Conservation (phyloP, 2,329 filamentous ascomycete genomes). For the Talaromyces sp. region DNA sequence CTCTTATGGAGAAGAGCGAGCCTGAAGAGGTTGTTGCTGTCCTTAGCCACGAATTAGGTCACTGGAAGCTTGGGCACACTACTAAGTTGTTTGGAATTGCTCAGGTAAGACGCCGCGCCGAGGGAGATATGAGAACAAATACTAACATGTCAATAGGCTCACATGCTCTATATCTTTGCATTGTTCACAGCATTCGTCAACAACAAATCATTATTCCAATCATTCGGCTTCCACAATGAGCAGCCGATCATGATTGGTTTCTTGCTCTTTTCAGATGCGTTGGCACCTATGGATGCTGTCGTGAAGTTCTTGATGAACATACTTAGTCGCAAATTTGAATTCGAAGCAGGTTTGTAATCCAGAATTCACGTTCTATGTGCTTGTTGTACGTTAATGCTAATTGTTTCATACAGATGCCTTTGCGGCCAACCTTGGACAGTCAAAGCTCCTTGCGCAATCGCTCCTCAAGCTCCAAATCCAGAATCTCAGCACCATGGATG, state of each 20-base stretch:
- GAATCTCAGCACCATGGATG: slow-evolving; percentile 97
- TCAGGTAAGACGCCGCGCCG: slow-evolving; percentile 55
- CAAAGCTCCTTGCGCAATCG: slow-evolving; percentile 74
- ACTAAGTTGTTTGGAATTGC: slow-evolving; percentile 85
- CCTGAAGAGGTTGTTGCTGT: slow-evolving; percentile 92
- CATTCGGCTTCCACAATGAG: slow-evolving; percentile 81
- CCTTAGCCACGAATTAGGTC: slow-evolving; percentile 89
- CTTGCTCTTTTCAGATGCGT: slow-evolving; percentile 94
- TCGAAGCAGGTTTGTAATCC: slow-evolving; percentile 69
- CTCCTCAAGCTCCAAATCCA: slow-evolving; percentile 98
- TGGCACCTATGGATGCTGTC: slow-evolving; percentile 89
- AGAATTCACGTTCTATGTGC: background rate
- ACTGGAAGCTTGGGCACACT: slow-evolving; percentile 96
- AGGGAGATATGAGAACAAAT: slow-evolving; percentile 6
- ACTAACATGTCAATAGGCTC: slow-evolving; percentile 55
- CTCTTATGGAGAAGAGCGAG: slow-evolving; percentile 90
- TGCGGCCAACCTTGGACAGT: slow-evolving; percentile 79
- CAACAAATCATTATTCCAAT: slow-evolving; percentile 83
- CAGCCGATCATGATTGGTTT: slow-evolving; percentile 95
- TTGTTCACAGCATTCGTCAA: slow-evolving; percentile 97
- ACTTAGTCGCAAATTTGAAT: slow-evolving; percentile 90
- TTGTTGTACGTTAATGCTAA: background rate
- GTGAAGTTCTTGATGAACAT: slow-evolving; percentile 96
- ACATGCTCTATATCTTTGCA: slow-evolving; percentile 94
- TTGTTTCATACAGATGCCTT: slow-evolving; percentile 63